Conservation (phyloP, 306 rosid genomes). For the Abrus pulchellus region DNA sequence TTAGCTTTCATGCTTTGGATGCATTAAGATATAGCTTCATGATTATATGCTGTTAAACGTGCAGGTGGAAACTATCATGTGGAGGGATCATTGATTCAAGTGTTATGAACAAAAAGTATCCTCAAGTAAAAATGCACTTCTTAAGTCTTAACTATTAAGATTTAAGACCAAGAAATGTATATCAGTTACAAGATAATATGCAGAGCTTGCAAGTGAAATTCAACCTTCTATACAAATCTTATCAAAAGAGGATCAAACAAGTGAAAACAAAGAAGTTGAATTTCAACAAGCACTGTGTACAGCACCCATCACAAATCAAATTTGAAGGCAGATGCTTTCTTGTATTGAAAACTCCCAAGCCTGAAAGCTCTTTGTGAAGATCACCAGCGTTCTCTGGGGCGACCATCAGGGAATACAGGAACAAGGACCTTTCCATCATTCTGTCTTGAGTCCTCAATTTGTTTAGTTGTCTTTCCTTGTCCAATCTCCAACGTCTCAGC, state of each 20-base stretch:
- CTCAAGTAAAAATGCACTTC: not conserved
- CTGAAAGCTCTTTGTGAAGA: not conserved
- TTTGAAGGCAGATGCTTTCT: not conserved
- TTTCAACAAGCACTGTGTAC: not conserved
- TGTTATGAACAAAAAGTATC: not conserved
- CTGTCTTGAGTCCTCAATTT: not conserved
- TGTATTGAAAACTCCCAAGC: not conserved
- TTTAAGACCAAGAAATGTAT: slow-evolving; percentile 9
- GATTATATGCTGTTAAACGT: not conserved
- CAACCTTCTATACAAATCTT: slow-evolving; percentile 7
- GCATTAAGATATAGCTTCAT: not conserved
- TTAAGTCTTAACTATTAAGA: not conserved
- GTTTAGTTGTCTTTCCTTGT: slow-evolving; percentile 2
- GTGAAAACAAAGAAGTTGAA: slow-evolving; percentile 4
- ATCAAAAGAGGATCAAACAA: slow-evolving; percentile 4
- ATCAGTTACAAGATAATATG: not conserved
- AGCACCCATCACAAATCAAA: slow-evolving; percentile 22
- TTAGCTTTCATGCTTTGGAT: not conserved
- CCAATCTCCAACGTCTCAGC: not conserved
- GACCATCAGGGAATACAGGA: slow-evolving; percentile 25
- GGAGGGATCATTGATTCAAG: not conserved
- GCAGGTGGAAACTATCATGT: not conserved
- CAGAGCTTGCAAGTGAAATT: not conserved
- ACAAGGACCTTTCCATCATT: slow-evolving; percentile 10
- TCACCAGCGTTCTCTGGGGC: slow-evolving; percentile 26